A percentile compares a stretch with the other conserved stretches of the same genome.
phyloP scores from a whole-genome alignment of 1,139 yeast species.

The Ashbya aceris region DNA sequence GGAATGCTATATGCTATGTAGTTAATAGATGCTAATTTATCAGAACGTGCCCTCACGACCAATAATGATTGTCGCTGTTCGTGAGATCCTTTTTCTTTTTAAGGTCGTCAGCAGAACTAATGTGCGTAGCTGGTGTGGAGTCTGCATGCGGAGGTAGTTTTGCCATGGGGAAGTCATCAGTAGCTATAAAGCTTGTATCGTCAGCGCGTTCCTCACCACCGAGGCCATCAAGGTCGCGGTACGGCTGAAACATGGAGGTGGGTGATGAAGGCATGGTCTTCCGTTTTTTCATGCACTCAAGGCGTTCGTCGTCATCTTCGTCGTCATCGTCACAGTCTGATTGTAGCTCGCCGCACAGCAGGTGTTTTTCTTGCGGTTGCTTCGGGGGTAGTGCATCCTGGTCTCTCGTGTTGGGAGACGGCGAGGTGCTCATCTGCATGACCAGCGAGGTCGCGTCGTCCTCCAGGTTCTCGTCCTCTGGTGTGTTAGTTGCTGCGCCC shows the following conservation, averaged over 20 bases:
- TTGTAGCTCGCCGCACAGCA: background rate
- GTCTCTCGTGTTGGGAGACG: slow-evolving; percentile 1
- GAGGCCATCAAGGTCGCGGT: slow-evolving; percentile 11
- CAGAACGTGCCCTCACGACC: too few relatives aligned
- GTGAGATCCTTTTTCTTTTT: background rate
- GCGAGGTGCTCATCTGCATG: slow-evolving; percentile 11
- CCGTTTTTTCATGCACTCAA: slow-evolving; percentile 16
- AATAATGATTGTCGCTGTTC: background rate
- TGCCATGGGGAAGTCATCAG: slow-evolving; percentile 6
- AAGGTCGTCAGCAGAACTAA: slow-evolving; percentile 1
- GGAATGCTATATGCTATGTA: background rate
- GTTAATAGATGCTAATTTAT: background rate
- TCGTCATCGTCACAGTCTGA: slow-evolving; percentile 7
- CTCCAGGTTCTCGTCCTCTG: slow-evolving; percentile 6
- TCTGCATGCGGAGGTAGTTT: slow-evolving; percentile 8
- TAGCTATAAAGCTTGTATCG: slow-evolving; percentile 5
- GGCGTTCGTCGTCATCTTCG: slow-evolving; percentile 10
- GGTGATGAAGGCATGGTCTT: slow-evolving; percentile 29
- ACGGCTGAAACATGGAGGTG: slow-evolving; percentile 24
- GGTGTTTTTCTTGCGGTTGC: background rate
- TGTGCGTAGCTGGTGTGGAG: slow-evolving; percentile 22
- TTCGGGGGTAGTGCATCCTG: background rate
- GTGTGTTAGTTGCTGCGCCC: slow-evolving; percentile 6
- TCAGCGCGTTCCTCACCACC: slow-evolving; percentile 5
- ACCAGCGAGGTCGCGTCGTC: slow-evolving; percentile 14